A percentile compares a stretch with the other conserved stretches of the same genome.
Conservation (phyloP, 2,329 filamentous ascomycete genomes). For the Colletotrichum magnum region DNA sequence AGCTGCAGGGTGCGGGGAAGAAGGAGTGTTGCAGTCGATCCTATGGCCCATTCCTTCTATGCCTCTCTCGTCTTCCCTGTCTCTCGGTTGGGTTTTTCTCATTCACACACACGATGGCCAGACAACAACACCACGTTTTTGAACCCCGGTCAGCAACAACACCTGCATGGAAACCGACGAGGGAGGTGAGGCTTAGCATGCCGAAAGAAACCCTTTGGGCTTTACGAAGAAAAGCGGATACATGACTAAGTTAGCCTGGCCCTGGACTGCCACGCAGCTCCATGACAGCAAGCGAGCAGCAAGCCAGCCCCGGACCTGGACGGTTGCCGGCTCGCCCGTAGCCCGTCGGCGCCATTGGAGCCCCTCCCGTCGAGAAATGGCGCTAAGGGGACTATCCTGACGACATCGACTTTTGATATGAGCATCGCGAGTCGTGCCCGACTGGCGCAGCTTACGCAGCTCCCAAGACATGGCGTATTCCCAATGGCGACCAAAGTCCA, state of each 20-base stretch:
- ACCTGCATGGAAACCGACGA: constrained; percentile 10
- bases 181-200: constrained; percentile 7
- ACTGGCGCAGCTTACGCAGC: constrained; percentile 35
- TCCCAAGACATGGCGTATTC: constrained; percentile 34
- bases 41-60: not conserved
- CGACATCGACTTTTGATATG: constrained; percentile 40
- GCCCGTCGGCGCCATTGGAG: constrained; percentile 20
- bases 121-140: constrained; percentile 1
- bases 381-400: constrained; percentile 38
- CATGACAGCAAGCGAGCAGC: not conserved
- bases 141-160: not conserved
- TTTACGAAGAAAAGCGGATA: constrained; percentile 7
- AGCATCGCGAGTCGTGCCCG: not conserved
- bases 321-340: constrained; percentile 8
- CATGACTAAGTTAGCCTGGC: not conserved
- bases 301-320: not conserved
- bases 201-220: constrained; percentile 4
- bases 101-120: not conserved
- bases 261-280: not conserved
- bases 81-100: not conserved
- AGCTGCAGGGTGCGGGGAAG: constrained; percentile 21
- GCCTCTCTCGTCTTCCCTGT: not conserved
- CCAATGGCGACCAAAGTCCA: constrained; percentile 23
- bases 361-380: constrained; percentile 30
- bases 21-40: not conserved